A percentile compares a stretch with the other conserved stretches of the same genome.
These are phyloP conservation scores for Clavariopsis aquatica DNA, from an alignment of 495 filamentous ascomycete genomes.

Conservation along the genomic window DNA sequence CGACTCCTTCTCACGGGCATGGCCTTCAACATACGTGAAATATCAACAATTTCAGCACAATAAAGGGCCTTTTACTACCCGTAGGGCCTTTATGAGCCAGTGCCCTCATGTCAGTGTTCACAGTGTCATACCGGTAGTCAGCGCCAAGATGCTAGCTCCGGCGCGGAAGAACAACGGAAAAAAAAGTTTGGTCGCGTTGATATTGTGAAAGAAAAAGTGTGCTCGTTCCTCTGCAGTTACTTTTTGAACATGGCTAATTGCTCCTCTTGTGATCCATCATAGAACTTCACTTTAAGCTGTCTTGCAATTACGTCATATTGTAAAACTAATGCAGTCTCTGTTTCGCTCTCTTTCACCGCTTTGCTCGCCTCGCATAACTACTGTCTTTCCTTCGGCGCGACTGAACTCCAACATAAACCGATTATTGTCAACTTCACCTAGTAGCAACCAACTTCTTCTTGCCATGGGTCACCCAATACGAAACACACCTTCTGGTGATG, in stretches of 20 bases:
- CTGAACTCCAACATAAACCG: not conserved
- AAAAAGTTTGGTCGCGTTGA: not conserved
- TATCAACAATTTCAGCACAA: no score
- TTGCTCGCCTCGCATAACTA: not conserved
- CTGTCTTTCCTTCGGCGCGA: not conserved
- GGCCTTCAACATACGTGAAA: no score
- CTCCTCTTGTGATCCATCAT: not conserved
- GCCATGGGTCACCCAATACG: not conserved
- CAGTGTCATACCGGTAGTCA: not conserved
- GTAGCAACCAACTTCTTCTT: not conserved
- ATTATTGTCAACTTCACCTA: not conserved
- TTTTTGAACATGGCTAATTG: not conserved
- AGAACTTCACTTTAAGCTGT: not conserved
- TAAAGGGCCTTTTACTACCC: no score
- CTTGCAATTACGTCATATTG: not conserved
- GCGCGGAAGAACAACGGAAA: not conserved
- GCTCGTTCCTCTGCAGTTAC: no score
- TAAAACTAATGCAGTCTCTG: not conserved
- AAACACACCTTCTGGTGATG: not conserved
- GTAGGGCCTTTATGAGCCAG: no score
- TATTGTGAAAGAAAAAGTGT: no score
- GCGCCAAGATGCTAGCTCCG: not conserved
- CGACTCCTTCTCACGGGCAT: no score
- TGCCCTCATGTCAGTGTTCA: not conserved
- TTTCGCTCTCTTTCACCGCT: not conserved